Percentiles rank a stretch among this genome's conserved stretches.
Evolutionary conservation across 768 basidiomycete species (phyloP).

Genomic region (Pleurotus tuber-regium): DNA sequence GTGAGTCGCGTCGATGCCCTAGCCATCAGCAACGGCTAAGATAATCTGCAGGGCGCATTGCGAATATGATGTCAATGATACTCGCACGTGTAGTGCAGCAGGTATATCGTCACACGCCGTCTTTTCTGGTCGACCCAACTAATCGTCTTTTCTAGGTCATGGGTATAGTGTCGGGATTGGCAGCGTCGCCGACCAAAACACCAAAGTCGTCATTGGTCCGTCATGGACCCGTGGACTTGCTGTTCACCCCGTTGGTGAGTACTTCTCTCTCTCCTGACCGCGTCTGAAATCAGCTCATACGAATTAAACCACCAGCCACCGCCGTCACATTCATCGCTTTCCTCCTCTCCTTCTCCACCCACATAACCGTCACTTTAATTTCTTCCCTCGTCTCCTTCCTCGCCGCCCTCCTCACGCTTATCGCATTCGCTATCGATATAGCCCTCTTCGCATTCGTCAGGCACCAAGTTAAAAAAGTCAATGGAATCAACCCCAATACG

Average conservation of each 20-base stretch:
- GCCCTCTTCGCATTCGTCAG: slow-evolving; percentile 64
- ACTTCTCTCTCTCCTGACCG: not conserved
- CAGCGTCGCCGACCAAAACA: slow-evolving; percentile 28
- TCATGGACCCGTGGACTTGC: slow-evolving; percentile 76
- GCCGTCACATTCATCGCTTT: slow-evolving; percentile 65
- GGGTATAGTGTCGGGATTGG: slow-evolving; percentile 51
- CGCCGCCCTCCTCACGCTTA: slow-evolving; percentile 62
- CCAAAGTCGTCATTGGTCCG: slow-evolving; percentile 40
- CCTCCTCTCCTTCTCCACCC: slow-evolving; percentile 57
- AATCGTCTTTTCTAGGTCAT: slow-evolving; percentile 36
- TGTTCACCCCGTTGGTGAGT: slow-evolving; percentile 72
- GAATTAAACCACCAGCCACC: slow-evolving; percentile 29
- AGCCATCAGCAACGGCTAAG: not conserved
- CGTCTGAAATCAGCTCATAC: not conserved
- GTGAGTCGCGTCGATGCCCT: slow-evolving; percentile 32
- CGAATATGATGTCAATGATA: slow-evolving; percentile 40
- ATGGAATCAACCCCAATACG: slow-evolving; percentile 41
- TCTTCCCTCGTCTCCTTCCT: slow-evolving; percentile 66
- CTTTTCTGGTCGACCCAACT: too few relatives aligned
- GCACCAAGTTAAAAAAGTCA: slow-evolving; percentile 52
- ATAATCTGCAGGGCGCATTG: slow-evolving; percentile 57
- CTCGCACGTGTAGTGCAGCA: slow-evolving; percentile 45
- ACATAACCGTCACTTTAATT: slow-evolving; percentile 53
- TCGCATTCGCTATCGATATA: slow-evolving; percentile 77
- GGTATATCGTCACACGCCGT: slow-evolving; percentile 28